Base-by-base conservation (phyloP, 345 rosid species). In the Citrus inodora region DNA sequence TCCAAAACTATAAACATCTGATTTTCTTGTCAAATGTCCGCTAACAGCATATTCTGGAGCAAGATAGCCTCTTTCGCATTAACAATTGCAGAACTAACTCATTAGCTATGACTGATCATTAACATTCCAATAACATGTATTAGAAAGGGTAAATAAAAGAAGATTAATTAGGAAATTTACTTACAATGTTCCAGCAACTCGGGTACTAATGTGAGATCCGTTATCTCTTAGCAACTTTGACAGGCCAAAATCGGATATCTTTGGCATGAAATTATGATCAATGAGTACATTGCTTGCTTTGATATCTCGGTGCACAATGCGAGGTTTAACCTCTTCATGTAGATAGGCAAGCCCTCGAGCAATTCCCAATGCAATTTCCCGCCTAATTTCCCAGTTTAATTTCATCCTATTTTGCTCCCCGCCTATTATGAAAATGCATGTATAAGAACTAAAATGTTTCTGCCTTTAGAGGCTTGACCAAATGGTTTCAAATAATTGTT, bases 221-320 rank as follows among this genome's bases (percentile, higher is more conserved):
- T 76, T 69, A 17, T 81, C 88, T 17, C 86, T 75, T 2, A 88
- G 69, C 5, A 88, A 19, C 71, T 81, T 89, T 5, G 86, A 85
- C 30, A 89, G 91, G 42, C 95, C 92, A n/a, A 91, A 91, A 86
- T 91, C 95, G 4, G 92, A 83, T 62, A 91, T 87, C 67, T 91
- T 91, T 22, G 95, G 89, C 3, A 48, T 73, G 24, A 88, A 83
- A 67, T 87, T 76, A 19, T 67, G 56, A 77, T 89, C 92, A 38
- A 91, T 81, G 67, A 91, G 89, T 22, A 89, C 82, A 79, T 91
- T 91, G 82, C 90, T 66, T 0, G 91, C 86, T 81, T 91, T 91
- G 55, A 91, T 86, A 80, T 91, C 94, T 82, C 94, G 66, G 72
- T 91, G 94, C 83, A 91, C 68, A 46, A 89, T 84, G 73, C 33